Evolutionary conservation across 129 eudicot species (phyloP).

Genomic region (Flaveria sonorensis): DNA sequence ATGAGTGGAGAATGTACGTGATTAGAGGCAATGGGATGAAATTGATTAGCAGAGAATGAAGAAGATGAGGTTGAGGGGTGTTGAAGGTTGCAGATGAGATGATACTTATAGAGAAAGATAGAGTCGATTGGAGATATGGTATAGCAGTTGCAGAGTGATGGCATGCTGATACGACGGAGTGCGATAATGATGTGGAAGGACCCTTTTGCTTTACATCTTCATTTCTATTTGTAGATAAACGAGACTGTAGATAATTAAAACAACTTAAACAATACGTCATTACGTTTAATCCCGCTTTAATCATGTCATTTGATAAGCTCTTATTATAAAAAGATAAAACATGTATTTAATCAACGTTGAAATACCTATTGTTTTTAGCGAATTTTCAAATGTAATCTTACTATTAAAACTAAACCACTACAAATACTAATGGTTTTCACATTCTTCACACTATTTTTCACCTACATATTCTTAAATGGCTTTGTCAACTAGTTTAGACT

Average conservation of each 20-base stretch:
- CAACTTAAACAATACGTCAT: background rate
- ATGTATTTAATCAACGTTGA: too few species aligned
- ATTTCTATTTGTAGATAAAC: constrained; percentile 27
- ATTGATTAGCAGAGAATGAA: background rate
- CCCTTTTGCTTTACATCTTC: constrained; percentile 16
- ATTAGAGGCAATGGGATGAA: background rate
- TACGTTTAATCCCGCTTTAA: background rate
- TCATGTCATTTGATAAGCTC: background rate
- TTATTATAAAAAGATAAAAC: too few species aligned
- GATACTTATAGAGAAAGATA: constrained; percentile 17
- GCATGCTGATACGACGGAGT: constrained; percentile 41
- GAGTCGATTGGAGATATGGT: background rate
- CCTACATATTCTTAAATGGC: too few species aligned
- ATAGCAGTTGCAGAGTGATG: constrained; percentile 25
- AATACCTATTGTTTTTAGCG: too few species aligned
- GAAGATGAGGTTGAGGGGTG: background rate
- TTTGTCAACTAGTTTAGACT: too few species aligned
- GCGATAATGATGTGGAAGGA: constrained; percentile 41
- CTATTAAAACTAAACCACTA: too few species aligned
- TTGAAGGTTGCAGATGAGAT: constrained; percentile 17
- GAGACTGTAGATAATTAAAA: background rate
- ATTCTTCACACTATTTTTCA: too few species aligned
- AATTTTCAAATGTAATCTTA: too few species aligned
- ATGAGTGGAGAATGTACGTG: constrained; percentile 9
- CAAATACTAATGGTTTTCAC: too few species aligned